Evolutionary conservation across 2,329 filamentous ascomycete species (phyloP), one percentile per base, ranked within the genome.

Genomic region (Cercospora berteroae): DNA sequence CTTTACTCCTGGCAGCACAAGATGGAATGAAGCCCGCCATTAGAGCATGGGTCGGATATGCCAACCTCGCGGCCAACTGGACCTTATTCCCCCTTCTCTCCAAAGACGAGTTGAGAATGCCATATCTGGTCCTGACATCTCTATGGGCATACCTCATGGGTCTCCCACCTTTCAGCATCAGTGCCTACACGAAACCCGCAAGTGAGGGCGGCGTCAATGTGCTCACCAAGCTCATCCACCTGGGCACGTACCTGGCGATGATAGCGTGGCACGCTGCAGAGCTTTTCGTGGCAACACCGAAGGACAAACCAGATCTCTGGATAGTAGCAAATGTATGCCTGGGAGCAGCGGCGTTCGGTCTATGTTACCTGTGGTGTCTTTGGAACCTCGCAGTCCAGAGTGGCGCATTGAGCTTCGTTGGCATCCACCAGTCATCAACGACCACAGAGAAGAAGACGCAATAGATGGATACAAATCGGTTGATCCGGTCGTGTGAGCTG

Each of bases 31-130:
- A 88, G 67, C 90, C 91, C 67, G 88, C 90, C 63, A 88, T 87
- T 18, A 87, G 95, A 59, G 89, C 92, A 1, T 99, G 95, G 95
- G 90, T 98, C 4, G 94, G 94, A n/a, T 96, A 96, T 76, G 94
- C 93, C 63, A 99, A 99, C 77, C 85, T 95, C 13, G 85, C 97
- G 10, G 94, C 91, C 8, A 87, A 87, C 33, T 97, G 93, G 93
- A 98, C 95, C 5, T 90, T 98, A 87, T 99, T 93, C 76, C 95
- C 95, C 0, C 83, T 99, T 6, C 86, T 99, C 39, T 88, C 90
- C 74, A 88, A 94, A 57, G 95, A 98, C 66, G 91, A 94, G 52
- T 83, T 99, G 8, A 84, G 86, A 12, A 84, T 97, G 9, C 95
- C 96, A 0, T 99, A 99, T 76, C 86, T 88, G 39, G 90, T 97